Percentiles rank a stretch among this genome's conserved stretches.
Evolutionary conservation across 768 basidiomycete species (phyloP).

Genomic region (Tylopilus balloui): DNA sequence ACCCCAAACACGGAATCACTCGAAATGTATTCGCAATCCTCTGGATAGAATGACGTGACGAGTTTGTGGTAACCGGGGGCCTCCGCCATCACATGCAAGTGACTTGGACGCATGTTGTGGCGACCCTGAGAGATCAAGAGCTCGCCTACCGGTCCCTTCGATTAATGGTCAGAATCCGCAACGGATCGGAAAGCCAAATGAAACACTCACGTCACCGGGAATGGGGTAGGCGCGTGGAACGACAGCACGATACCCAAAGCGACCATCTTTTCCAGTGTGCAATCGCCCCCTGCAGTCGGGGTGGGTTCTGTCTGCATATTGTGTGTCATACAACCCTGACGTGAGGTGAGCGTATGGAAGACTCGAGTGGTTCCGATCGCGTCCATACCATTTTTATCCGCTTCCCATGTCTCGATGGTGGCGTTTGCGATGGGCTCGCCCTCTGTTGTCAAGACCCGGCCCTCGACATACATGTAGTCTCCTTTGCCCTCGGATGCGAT

Average conservation of each 20-base stretch:
- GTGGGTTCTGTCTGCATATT: slow-evolving; percentile 50
- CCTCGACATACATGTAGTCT: slow-evolving; percentile 78
- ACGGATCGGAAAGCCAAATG: slow-evolving; percentile 3
- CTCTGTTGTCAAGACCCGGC: slow-evolving; percentile 52
- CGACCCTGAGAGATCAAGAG: slow-evolving; percentile 53
- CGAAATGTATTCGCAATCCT: slow-evolving; percentile 58
- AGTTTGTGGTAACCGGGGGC: slow-evolving; percentile 72
- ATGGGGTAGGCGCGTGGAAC: slow-evolving; percentile 70
- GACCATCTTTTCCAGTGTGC: slow-evolving; percentile 54
- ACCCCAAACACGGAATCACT: slow-evolving; percentile 84
- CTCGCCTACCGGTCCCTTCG: slow-evolving; percentile 64
- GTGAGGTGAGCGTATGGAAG: not conserved
- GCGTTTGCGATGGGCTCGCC: slow-evolving; percentile 65
- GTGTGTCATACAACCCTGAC: slow-evolving; percentile 37
- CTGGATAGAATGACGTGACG: slow-evolving; percentile 69
- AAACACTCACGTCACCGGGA: slow-evolving; percentile 55
- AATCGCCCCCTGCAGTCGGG: slow-evolving; percentile 77
- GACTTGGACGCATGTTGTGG: slow-evolving; percentile 76
- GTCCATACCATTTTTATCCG: slow-evolving; percentile 55
- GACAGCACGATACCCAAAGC: slow-evolving; percentile 66
- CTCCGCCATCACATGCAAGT: slow-evolving; percentile 70
- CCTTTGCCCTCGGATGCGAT: slow-evolving; percentile 89
- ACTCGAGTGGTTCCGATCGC: slow-evolving; percentile 21
- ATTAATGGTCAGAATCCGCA: slow-evolving; percentile 7
- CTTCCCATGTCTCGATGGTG: slow-evolving; percentile 80